Evolutionary conservation across 2,329 filamentous ascomycete species (phyloP), one percentile per base, ranked within the genome.

Genomic region (Fusarium sp.): DNA sequence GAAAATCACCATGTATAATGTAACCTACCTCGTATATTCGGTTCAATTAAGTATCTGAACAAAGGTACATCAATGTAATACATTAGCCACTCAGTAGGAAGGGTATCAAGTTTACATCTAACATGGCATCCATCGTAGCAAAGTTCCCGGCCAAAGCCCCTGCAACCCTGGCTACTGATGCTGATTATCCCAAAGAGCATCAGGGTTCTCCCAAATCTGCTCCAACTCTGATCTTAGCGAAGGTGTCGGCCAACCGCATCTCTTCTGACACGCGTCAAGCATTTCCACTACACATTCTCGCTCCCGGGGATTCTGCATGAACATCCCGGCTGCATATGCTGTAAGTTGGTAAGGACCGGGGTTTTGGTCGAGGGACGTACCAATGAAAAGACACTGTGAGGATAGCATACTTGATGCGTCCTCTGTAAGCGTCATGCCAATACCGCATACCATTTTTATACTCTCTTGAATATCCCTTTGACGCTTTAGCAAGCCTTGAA

Each of bases 341-440:
- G 20, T 27, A 3, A 42, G n/a, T 55, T 11, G 0, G 14, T 30
- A 8, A 7, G 3, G 4, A 4, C 3, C 6, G 4, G 1, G n/a
- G 1, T 1, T 10, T 7, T 2, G 2, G 3, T 11, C 10, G 6
- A 3, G 15, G 0, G 1, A 6, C 67, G 4, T 49, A 73, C 70
- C 70, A 2, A 73, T 69, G 4, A 73, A 85, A 0, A 85, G 70
- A 56, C 82, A 85, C 61, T 85, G 83, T 2, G 82, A 83, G 2
- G 80, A 84, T 59, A 85, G 73, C 14, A 85, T 74, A n/a, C 80
- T 80, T 2, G 80, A 83, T 5, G 81, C 80, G 46, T 82, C 78
- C 9, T 84, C 83, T 1, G 73, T 79, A 7, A 83, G 73, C 48
- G 82, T 82, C 76, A 85, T 80, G 0, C 84, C 85, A 55, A 88